Conservation (phyloP, 2,329 filamentous ascomycete species). For the Colletotrichum lini region DNA sequence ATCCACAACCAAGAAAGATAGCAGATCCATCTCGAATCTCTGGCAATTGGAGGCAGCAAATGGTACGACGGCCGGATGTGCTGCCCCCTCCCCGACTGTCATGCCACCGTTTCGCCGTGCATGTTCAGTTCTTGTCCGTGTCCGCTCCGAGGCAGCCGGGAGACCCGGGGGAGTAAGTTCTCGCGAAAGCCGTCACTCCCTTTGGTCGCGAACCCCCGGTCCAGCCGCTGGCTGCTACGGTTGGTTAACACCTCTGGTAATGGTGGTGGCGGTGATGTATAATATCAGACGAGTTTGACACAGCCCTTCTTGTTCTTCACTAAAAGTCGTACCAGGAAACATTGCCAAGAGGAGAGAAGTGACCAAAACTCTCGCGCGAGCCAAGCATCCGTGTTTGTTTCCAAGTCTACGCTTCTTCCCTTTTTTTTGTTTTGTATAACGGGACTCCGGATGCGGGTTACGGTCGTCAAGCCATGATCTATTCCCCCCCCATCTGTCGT, state of each 20-base stretch:
- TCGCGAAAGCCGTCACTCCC: background rate
- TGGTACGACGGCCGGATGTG: background rate
- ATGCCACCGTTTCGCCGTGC: background rate
- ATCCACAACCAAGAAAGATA: slow-evolving; percentile 12
- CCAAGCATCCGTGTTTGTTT: background rate
- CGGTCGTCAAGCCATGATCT: background rate
- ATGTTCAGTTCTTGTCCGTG: background rate
- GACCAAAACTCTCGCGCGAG: background rate
- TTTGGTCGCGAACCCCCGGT: background rate
- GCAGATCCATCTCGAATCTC: background rate
- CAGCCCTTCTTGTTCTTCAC: background rate
- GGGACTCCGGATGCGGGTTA: background rate
- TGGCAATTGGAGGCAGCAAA: background rate
- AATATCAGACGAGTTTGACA: slow-evolving; percentile 31
- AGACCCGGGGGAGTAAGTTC: too few species aligned
- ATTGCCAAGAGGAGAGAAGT: background rate
- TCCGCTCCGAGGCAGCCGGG: slow-evolving; percentile 13
- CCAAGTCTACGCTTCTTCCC: too few species aligned
- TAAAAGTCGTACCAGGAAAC: background rate
- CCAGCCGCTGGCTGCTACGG: background rate
- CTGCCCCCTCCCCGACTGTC: background rate
- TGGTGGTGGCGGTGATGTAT: slow-evolving; percentile 18
- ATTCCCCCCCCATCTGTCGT: background rate
- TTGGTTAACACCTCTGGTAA: background rate
- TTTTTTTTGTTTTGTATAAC: too few species aligned